Evolutionary conservation across 192 early-diverging fungal genomes (phyloP), one percentile per base, ranked within the genome.

Genomic region (Umbelopsis vinacea): DNA sequence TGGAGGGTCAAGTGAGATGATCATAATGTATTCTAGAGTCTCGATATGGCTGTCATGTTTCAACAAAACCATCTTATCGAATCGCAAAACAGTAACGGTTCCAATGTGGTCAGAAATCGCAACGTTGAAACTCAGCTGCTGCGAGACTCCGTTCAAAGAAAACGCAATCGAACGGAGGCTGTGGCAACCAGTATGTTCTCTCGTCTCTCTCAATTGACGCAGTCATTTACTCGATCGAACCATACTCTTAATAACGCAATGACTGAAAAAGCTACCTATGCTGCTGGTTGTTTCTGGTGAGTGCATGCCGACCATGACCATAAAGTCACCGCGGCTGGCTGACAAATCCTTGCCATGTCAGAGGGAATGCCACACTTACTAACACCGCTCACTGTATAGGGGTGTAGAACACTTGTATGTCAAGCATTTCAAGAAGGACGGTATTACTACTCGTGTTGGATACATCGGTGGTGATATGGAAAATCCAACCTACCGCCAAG

Each of bases 231-330:
- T n/a, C 57, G 33, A 37, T 63, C 57, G 0, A 37, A 35, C 33
- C 57, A 63, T 63, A 63, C 57, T 37, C 24, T 37, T 37, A 29
- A 22, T 19, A 54, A 40, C 17, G 70, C 26, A 9, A 83, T 76
- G 69, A 80, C 73, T 43, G 82, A 85, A 73, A 82, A 74, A 52
- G 94, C 93, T 2, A 96, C 95, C 8, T 94, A 96, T 85, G 96
- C 91, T 46, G 94, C 93, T 8, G 96, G 96, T 50, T 98, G 96
- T 82, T 98, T 98, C 81, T 98, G 96, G 96, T 88, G 82, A 52
- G 33, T 68, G 0, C 19, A 15, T n/a, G n/a, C 40, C 19, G 8
- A 2, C 37, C 24, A 19, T 23, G 15, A 7, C 29, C 12, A 53
- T 11, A 23, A 12, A 53, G 43, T 22, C 38, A 6, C 38, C 38